A percentile compares a stretch with the other conserved stretches of the same genome.
Evolutionary conservation across 768 basidiomycete species (phyloP).

Genomic region (Tylopilus balloui): DNA sequence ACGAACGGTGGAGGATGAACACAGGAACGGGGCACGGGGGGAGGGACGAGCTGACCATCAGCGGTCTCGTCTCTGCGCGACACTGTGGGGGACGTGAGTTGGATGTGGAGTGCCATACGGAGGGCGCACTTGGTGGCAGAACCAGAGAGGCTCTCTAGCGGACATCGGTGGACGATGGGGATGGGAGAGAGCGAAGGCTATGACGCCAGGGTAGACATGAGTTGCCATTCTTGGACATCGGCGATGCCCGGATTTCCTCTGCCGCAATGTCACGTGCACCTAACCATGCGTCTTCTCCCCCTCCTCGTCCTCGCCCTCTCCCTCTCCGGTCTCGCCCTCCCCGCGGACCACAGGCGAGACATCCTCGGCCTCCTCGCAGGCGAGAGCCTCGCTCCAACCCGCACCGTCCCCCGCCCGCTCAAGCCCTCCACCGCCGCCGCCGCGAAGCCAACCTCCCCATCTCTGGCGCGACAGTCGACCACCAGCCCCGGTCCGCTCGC

Average conservation of each 20-base stretch:
- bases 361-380: constrained; percentile 18
- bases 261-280: not conserved
- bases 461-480: not conserved
- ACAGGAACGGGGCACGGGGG: not conserved
- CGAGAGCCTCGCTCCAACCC: not conserved
- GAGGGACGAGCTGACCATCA: constrained; percentile 58
- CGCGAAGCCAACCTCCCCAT: not conserved
- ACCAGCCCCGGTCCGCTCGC: not conserved
- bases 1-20: constrained; percentile 7
- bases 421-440: not conserved
- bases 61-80: constrained; percentile 80
- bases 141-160: constrained; percentile 71
- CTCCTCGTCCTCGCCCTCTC: not conserved
- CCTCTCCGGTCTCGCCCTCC: not conserved
- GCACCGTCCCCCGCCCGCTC: not conserved
- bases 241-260: constrained; percentile 14
- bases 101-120: not conserved
- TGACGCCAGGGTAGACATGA: constrained; percentile 3
- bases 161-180: constrained; percentile 47
- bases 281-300: not conserved
- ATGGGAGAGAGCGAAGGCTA: not conserved
- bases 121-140: constrained; percentile 60
- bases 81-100: constrained; percentile 48
- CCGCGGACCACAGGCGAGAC: constrained; percentile 3
- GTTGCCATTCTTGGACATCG: not conserved